Percentiles rank a stretch among this genome's conserved stretches.
These are phyloP conservation scores for Astrothelium macrocarpum DNA, from an alignment of 495 filamentous ascomycete genomes.

Conservation along the genomic window DNA sequence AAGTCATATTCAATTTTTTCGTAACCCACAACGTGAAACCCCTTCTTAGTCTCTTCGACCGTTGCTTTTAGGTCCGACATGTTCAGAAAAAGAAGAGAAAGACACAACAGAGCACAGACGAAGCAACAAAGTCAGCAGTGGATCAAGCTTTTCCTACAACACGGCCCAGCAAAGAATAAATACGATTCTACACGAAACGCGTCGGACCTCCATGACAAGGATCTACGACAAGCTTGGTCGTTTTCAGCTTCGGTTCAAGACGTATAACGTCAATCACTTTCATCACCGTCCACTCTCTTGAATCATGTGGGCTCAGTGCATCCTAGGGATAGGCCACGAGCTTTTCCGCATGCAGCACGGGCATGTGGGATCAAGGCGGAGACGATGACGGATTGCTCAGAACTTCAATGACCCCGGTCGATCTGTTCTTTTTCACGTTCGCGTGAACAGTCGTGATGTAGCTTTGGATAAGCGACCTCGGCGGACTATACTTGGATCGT, in stretches of 20 bases:
- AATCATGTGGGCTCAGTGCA: background rate
- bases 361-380: background rate
- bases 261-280: constrained; percentile 2
- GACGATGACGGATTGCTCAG: background rate
- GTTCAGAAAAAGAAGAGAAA: constrained; percentile 12
- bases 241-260: background rate
- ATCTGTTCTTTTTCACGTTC: background rate
- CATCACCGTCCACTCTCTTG: background rate
- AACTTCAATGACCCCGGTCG: background rate
- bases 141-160: background rate
- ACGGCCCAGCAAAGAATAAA: background rate
- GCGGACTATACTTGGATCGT: background rate
- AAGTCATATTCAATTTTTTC: constrained; percentile 62
- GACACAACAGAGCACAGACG: background rate
- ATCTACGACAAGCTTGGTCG: background rate
- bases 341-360: background rate
- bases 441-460: background rate
- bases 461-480: background rate
- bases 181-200: background rate
- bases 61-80: constrained; percentile 55
- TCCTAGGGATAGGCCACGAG: background rate
- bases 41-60: constrained; percentile 44
- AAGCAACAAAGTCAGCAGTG: background rate
- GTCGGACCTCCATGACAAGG: background rate
- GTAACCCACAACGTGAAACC: constrained; percentile 54